Base-by-base conservation (phyloP, 192 early-diverging fungal species). In the Coemansia nantahalensis region DNA sequence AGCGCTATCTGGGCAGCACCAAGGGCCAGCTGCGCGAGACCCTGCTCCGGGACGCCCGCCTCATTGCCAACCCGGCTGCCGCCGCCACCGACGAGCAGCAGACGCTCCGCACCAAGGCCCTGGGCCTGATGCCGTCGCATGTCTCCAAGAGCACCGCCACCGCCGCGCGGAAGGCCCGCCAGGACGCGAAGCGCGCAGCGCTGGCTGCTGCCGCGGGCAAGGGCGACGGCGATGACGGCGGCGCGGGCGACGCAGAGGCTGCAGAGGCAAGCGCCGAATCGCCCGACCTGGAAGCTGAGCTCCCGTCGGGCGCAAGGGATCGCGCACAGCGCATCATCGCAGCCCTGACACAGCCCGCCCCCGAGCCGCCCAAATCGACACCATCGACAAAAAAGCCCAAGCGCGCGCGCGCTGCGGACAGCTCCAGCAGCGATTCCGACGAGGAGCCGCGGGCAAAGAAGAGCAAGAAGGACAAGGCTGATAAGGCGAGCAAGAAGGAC, bases 41-140 rank as follows among this genome's bases (percentile, higher is more conserved):
- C 30, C 19, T 74, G 51, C 26, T 74, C 1, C 30, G 45, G 14
- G 62, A 74, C 7, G 70, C 70, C 2, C 51, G 39, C 15, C 41
- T 60, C n/a, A 48, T 68, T 7, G 32, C 35, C 21, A 53, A 68
- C 16, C 65, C 65, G 3, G 37, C 40, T 18, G 18, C 31, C 17
- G 55, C 47, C 4, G 24, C 31, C 15, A 52, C 42, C 15, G 39
- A 43, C 9, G 50, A 52, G 13, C 37, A 44, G 22, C 39, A 56
- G 34, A 9, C 41, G 17, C 51, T 46, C 41, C 42, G 65, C 4
- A 22, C 37, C 10, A 48, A 51, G 28, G 53, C 53, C 11, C 35
- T 68, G 38, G 65, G 65, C 0, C 30, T 56, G 48, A 49, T 68
- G 41, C 65, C 65, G 12, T 56, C 58, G 18, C 65, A 68, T 52